Base-by-base conservation (phyloP, 148 eudicot genomes). In the Simmondsia chinensis region DNA sequence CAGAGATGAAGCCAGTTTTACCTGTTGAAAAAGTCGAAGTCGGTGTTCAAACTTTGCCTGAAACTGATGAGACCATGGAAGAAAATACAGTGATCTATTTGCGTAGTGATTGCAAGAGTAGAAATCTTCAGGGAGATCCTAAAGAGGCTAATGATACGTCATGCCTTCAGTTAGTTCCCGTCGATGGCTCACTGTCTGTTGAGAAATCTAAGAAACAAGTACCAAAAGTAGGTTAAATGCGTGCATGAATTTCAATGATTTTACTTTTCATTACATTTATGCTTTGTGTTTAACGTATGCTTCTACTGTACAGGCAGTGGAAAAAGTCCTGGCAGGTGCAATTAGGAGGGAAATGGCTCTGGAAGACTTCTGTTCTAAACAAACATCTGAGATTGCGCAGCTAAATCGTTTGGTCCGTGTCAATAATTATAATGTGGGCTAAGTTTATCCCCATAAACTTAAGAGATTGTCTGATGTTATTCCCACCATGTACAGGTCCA, bases 301-400 rank as follows among this genome's bases (percentile, higher is more conserved):
- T 24, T 45, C 35, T 16, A 39, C 50, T 56, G 29, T 56, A 57
- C 75, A 93, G 99, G 99, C 96, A 26, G 95, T 93, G 26, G 94
- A 93, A 51, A 86, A 75, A 57, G 96, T 93, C 23, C 74, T 93
- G 56, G 86, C 94, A 2, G 99, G 99, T 54, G 96, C 95, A 21
- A 79, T 93, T 52, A 70, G 99, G 60, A 75, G 99, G 66, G 95
- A 93, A 74, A 86, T 93, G 95, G 95, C 96, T 32, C 61, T 93
- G 29, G 95, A 86, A 61, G 99, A 93, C 59, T 65, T 64, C 37
- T 79, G 95, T 64, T 60, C 77, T 45, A 75, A 73, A 52, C 96
- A 86, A 68, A 64, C 64, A 55, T 69, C 82, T 46, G 99, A 86
- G 70, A 86, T 93, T 52, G 56, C 62, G 64, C 89, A 93, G 42